Conservation (phyloP, 768 basidiomycete genomes). For the Asterophora lycoperdoides region DNA sequence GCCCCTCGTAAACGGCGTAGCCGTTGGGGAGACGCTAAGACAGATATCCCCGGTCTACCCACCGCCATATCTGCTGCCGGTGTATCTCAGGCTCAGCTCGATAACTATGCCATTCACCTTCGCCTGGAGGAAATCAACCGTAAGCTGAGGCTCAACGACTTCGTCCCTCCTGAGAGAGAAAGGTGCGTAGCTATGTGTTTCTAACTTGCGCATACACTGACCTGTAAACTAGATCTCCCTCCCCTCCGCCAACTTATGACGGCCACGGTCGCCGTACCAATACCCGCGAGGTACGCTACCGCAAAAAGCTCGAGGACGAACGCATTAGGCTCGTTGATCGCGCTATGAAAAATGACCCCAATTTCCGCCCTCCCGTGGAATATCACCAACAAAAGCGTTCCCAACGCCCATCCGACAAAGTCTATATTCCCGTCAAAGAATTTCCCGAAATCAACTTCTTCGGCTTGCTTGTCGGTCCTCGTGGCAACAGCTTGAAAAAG, state of each 20-base stretch:
- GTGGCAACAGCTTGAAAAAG: slow-evolving; percentile 98
- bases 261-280: slow-evolving; percentile 97
- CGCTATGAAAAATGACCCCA: slow-evolving; percentile 96
- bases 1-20: slow-evolving; percentile 93
- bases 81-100: slow-evolving; percentile 92
- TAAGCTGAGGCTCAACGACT: slow-evolving; percentile 90
- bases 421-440: slow-evolving; percentile 99
- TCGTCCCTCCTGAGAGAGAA: slow-evolving; percentile 92
- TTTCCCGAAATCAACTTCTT: slow-evolving; percentile 99
- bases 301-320: slow-evolving; percentile 91
- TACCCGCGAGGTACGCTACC: slow-evolving; percentile 97
- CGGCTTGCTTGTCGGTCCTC: slow-evolving; percentile 94
- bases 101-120: slow-evolving; percentile 96
- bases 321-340: slow-evolving; percentile 91
- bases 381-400: slow-evolving; percentile 94
- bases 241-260: slow-evolving; percentile 97
- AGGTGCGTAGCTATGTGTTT: slow-evolving; percentile 44
- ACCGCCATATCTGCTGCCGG: slow-evolving; percentile 92
- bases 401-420: slow-evolving; percentile 92
- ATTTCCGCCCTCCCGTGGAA: slow-evolving; percentile 95
- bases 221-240: slow-evolving; percentile 64
- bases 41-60: slow-evolving; percentile 88
- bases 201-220: slow-evolving; percentile 25
- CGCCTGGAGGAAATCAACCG: slow-evolving; percentile 97
- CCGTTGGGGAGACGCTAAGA: slow-evolving; percentile 94